Evolutionary conservation across 1,284 basidiomycete genomes (phyloP).

Genomic region (Rhodotorula sp.): DNA sequence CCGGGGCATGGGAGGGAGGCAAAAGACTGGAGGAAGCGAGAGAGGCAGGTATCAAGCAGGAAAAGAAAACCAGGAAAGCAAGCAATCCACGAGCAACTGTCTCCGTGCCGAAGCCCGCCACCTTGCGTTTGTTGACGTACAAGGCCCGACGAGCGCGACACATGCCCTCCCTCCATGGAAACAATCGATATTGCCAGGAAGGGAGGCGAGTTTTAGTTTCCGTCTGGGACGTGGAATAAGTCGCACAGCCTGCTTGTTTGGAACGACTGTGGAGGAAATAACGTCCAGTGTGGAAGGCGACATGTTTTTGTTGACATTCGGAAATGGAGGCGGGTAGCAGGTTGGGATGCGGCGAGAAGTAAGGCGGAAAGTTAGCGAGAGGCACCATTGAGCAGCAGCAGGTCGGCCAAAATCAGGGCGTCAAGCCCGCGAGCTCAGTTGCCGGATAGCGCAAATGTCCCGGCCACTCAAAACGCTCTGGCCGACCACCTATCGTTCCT

Average conservation of each 20-base stretch:
- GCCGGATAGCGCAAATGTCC: no score
- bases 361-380: no score
- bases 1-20: background rate
- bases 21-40: background rate
- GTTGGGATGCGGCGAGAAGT: no score
- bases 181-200: background rate
- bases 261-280: no score
- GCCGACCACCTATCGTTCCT: background rate
- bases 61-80: background rate
- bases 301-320: no score
- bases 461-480: background rate
- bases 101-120: background rate
- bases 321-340: no score
- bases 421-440: no score
- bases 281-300: no score
- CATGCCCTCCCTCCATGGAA: background rate
- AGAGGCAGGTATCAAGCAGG: background rate
- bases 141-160: background rate
- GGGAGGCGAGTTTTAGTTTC: background rate
- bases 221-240: background rate
- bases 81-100: background rate
- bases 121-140: background rate
- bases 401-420: no score
- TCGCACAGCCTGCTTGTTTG: background rate
- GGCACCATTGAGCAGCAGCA: no score